These are phyloP conservation scores for Sugiyamaella qingdaonensis DNA, from an alignment of 805 yeast genomes.

Conservation along the genomic window DNA sequence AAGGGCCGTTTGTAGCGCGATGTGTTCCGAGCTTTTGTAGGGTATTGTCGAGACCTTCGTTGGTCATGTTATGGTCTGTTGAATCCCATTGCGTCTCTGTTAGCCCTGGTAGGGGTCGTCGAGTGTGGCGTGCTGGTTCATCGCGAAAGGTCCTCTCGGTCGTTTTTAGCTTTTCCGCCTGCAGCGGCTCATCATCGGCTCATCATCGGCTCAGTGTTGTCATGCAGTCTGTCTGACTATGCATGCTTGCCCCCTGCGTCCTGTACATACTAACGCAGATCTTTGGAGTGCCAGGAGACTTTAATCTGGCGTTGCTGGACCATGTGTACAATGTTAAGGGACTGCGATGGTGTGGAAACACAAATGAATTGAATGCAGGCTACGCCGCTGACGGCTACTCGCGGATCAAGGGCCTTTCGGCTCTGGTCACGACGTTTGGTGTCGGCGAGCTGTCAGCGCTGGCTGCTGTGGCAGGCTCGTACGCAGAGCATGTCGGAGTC, in stretches of 20 bases:
- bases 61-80: too few relatives aligned
- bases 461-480: constrained; percentile 84
- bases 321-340: constrained; percentile 53
- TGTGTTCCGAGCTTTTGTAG: too few relatives aligned
- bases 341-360: constrained; percentile 85
- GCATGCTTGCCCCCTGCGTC: not conserved
- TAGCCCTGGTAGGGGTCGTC: too few relatives aligned
- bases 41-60: too few relatives aligned
- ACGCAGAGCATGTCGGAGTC: constrained; percentile 84
- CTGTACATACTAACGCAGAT: constrained; percentile 22
- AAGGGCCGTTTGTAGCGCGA: too few relatives aligned
- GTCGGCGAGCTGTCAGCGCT: constrained; percentile 84
- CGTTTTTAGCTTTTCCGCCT: too few relatives aligned
- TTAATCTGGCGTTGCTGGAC: constrained; percentile 58
- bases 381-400: constrained; percentile 89
- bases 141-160: too few relatives aligned
- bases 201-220: not conserved
- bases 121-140: too few relatives aligned
- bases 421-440: constrained; percentile 80
- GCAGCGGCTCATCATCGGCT: not conserved
- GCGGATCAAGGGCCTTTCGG: constrained; percentile 70
- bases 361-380: constrained; percentile 86
- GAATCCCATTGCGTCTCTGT: too few relatives aligned
- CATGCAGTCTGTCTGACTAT: not conserved
- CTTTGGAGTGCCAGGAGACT: constrained; percentile 62